Percentiles rank a stretch among this genome's conserved stretches.
phyloP scores from a whole-genome alignment of 345 rosid genomes.

The Salix arbutifolia region DNA sequence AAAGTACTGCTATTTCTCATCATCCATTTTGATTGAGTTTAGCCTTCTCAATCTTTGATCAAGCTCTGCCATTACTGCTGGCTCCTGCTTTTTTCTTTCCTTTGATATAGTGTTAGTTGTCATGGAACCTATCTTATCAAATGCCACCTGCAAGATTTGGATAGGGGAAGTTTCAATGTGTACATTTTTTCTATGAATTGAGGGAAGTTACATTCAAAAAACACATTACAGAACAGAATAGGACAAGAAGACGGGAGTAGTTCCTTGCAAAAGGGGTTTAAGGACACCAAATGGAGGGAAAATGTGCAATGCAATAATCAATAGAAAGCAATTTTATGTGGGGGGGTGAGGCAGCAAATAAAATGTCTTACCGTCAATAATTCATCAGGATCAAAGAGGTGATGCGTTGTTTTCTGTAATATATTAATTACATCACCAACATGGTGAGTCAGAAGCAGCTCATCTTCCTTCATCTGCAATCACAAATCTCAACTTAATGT shows the following conservation, averaged over 20 bases:
- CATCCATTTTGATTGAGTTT: constrained; percentile 59
- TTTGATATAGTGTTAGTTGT: constrained; percentile 90
- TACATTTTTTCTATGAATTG: background rate
- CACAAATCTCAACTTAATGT: background rate
- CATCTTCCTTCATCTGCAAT: constrained; percentile 91
- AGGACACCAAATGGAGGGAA: background rate
- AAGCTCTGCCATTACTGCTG: constrained; percentile 96
- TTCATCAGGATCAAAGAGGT: constrained; percentile 98
- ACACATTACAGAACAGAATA: background rate
- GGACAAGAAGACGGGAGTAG: background rate
- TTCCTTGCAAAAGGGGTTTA: background rate
- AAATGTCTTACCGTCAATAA: constrained; percentile 60
- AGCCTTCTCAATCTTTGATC: constrained; percentile 84
- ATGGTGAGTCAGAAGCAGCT: constrained; percentile 80
- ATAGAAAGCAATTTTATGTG: background rate
- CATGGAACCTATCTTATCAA: constrained; percentile 84
- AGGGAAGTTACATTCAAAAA: too few relatives aligned
- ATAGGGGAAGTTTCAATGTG: background rate
- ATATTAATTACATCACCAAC: constrained; percentile 89
- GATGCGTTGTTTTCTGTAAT: constrained; percentile 79
- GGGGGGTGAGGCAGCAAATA: background rate
- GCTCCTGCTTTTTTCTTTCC: constrained; percentile 95
- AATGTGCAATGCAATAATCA: too few relatives aligned
- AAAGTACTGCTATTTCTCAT: constrained; percentile 30
- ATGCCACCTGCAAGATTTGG: constrained; percentile 65